phyloP scores from a whole-genome alignment of 306 rosid species.

The Gastrolobium bilobum region DNA sequence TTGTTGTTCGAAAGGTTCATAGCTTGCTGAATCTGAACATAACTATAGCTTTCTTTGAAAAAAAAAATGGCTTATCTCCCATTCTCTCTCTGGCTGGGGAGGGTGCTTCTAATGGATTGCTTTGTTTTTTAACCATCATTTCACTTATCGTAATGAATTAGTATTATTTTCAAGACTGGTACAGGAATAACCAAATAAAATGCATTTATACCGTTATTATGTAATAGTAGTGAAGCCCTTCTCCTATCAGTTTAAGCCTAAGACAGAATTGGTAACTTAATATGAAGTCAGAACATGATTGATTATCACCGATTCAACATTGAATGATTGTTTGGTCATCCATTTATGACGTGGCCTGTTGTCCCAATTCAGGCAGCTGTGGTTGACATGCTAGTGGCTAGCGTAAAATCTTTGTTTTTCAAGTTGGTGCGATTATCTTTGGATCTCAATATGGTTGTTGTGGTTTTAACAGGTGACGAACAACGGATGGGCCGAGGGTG shows the following conservation, averaged over 20 bases:
- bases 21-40: slow-evolving; percentile 44
- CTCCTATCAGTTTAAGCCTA: slow-evolving; percentile 9
- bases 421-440: slow-evolving; percentile 39
- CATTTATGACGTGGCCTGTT: slow-evolving; percentile 30
- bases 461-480: slow-evolving; percentile 62
- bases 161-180: slow-evolving; percentile 24
- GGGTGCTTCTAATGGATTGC: slow-evolving; percentile 7
- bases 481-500: slow-evolving; percentile 91
- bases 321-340: slow-evolving; percentile 33
- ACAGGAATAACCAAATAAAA: slow-evolving; percentile 30
- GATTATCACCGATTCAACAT: neutral
- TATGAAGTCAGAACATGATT: slow-evolving; percentile 39
- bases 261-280: slow-evolving; percentile 21
- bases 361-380: slow-evolving; percentile 35
- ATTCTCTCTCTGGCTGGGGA: neutral
- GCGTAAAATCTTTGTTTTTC: slow-evolving; percentile 6
- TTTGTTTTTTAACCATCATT: slow-evolving; percentile 25
- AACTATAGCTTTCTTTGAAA: slow-evolving; percentile 1
- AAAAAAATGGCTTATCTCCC: slow-evolving; percentile 10
- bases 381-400: slow-evolving; percentile 15
- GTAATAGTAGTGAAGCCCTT: slow-evolving; percentile 13
- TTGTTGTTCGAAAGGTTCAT: slow-evolving; percentile 87
- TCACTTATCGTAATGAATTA: slow-evolving; percentile 12
- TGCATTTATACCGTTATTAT: slow-evolving; percentile 13
- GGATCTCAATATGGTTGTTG: slow-evolving; percentile 28